phyloP scores from a whole-genome alignment of 768 basidiomycete species.

The Xerocomus brunneocitrinus region DNA sequence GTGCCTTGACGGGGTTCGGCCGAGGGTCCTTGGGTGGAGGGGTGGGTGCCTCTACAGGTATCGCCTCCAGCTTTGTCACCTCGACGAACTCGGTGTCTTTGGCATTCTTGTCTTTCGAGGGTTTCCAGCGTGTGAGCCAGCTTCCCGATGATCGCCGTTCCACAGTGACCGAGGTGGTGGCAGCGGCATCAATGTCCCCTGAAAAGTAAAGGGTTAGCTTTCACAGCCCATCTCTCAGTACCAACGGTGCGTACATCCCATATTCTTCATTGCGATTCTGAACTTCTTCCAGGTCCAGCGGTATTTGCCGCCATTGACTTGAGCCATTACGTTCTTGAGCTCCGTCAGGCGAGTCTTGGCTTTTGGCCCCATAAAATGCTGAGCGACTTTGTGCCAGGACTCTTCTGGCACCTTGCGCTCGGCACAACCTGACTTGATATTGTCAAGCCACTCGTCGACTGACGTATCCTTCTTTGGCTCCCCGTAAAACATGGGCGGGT shows the following conservation, averaged over 20 bases:
- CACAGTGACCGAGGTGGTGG: conserved; percentile 60
- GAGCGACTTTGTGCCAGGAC: conserved; percentile 79
- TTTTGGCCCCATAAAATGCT: conserved; percentile 68
- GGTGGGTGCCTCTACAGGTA: background rate
- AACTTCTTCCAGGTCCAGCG: conserved; percentile 84
- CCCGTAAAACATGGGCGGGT: conserved; percentile 64
- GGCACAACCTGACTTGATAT: conserved; percentile 67
- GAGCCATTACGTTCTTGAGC: conserved; percentile 66
- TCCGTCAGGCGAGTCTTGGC: conserved; percentile 64
- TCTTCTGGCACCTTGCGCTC: conserved; percentile 71
- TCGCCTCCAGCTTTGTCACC: conserved; percentile 20
- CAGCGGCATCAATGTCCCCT: conserved; percentile 66
- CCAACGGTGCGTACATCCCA: conserved; percentile 61
- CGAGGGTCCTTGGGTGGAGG: conserved; percentile 30
- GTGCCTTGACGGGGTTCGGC: conserved; percentile 32
- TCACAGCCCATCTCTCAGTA: background rate
- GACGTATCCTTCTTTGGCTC: conserved; percentile 64
- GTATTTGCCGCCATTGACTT: conserved; percentile 73
- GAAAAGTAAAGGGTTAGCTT: background rate
- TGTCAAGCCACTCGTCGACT: conserved; percentile 69
- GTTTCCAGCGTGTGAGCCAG: conserved; percentile 49
- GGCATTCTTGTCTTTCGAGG: conserved; percentile 32
- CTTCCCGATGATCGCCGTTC: conserved; percentile 44
- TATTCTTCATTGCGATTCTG: conserved; percentile 70
- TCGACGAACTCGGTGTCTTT: conserved; percentile 34